Percentiles rank a stretch among this genome's conserved stretches.
Conservation (phyloP, 2,329 filamentous ascomycete genomes). For the Keithomyces neogunnii region DNA sequence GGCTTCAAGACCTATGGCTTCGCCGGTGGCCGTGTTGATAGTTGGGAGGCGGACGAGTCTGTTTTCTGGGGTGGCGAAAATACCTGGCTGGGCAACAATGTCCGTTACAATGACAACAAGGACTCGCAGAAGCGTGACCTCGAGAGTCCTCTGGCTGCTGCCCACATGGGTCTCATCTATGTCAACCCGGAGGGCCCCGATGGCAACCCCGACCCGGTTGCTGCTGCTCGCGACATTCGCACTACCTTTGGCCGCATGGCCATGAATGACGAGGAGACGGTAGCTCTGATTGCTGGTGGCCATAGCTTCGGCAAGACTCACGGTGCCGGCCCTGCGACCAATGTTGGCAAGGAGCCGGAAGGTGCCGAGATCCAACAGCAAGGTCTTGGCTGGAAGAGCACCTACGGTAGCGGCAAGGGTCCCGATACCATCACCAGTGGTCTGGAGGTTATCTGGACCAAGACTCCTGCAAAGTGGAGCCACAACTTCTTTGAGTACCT, state of each 20-base stretch:
- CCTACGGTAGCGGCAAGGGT: conserved; percentile 57
- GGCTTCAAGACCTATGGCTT: conserved; percentile 68
- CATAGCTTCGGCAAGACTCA: conserved; percentile 78
- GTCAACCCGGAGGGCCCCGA: conserved; percentile 75
- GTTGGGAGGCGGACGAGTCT: conserved; percentile 67
- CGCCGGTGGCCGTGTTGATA: conserved; percentile 62
- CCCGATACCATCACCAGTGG: conserved; percentile 66
- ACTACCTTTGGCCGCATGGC: conserved; percentile 71
- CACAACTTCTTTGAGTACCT: conserved; percentile 68
- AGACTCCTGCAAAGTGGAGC: conserved; percentile 68
- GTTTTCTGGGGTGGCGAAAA: conserved; percentile 71
- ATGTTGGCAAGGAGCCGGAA: conserved; percentile 61
- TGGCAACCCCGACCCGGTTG: conserved; percentile 59
- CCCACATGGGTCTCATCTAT: conserved; percentile 69
- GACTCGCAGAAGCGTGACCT: conserved; percentile 54
- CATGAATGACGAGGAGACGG: conserved; percentile 77
- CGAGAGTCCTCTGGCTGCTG: conserved; percentile 58
- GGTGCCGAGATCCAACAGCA: conserved; percentile 55
- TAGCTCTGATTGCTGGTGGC: conserved; percentile 69
- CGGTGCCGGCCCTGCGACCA: conserved; percentile 55
- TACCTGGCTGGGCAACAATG: conserved; percentile 67
- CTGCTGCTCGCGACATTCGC: conserved; percentile 64
- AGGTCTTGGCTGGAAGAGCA: conserved; percentile 66
- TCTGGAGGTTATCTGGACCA: conserved; percentile 73
- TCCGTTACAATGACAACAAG: conserved; percentile 50